Percentiles rank a stretch among this genome's conserved stretches.
Conservation (phyloP, 495 filamentous ascomycete genomes). For the Penicillium bovifimosum region DNA sequence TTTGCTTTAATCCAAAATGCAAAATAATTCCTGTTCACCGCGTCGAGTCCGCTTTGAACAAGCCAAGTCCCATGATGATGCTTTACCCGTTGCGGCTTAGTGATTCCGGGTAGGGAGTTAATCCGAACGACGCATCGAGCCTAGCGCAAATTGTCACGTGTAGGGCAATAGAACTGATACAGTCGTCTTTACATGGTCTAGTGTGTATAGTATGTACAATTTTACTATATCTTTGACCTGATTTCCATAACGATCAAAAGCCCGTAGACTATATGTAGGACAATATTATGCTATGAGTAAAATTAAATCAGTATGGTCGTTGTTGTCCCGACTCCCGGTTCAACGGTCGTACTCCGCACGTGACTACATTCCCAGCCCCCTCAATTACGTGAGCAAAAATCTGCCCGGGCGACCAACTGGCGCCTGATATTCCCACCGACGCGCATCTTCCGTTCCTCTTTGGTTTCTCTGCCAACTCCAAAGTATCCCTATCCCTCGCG, state of each 20-base stretch:
- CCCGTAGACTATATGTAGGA: no score
- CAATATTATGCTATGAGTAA: no score
- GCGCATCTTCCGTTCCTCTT: conserved; percentile 20
- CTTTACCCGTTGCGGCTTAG: conserved; percentile 28
- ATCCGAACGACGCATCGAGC: conserved; percentile 15
- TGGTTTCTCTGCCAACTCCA: conserved; percentile 26
- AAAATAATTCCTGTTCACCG: conserved; percentile 5
- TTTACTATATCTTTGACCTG: no score
- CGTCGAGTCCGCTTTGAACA: conserved; percentile 14
- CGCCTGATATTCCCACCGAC: conserved; percentile 25
- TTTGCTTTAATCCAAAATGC: neutral
- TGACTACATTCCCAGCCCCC: conserved; percentile 23
- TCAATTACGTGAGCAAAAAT: conserved; percentile 20
- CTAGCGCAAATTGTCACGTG: conserved; percentile 13
- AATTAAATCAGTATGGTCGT: neutral
- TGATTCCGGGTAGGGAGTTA: conserved; percentile 13
- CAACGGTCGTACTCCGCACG: neutral
- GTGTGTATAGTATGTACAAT: no score
- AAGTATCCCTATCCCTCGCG: conserved; percentile 20
- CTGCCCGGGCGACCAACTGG: conserved; percentile 8
- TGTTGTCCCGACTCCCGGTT: neutral
- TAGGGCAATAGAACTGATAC: neutral
- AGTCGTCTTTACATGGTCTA: no score
- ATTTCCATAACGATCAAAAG: no score
- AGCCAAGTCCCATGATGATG: conserved; percentile 30